Evolutionary conservation across 306 rosid genomes (phyloP).

Genomic region (Vicia sativa): DNA sequence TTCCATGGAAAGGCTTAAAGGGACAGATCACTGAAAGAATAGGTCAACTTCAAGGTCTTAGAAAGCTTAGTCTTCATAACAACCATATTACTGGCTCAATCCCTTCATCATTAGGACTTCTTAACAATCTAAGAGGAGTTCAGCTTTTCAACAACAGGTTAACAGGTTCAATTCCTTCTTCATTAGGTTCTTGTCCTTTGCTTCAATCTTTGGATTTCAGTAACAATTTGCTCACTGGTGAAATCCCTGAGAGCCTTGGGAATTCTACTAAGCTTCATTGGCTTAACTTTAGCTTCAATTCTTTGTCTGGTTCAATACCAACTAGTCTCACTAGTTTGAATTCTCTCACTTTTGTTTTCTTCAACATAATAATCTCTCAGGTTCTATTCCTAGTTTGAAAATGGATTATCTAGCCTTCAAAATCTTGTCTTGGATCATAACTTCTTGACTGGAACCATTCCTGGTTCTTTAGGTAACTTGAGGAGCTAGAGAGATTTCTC

Average conservation of each 20-base stretch:
- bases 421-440: constrained; percentile 60
- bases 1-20: constrained; percentile 81
- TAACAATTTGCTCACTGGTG: constrained; percentile 61
- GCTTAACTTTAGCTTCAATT: constrained; percentile 74
- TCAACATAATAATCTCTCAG: constrained; percentile 75
- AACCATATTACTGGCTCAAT: constrained; percentile 69
- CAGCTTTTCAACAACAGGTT: constrained; percentile 75
- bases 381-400: constrained; percentile 52
- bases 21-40: constrained; percentile 73
- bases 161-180: constrained; percentile 74
- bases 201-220: constrained; percentile 83
- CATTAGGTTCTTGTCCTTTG: constrained; percentile 68
- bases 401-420: constrained; percentile 47
- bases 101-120: constrained; percentile 74
- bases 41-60: constrained; percentile 72
- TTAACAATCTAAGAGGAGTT: constrained; percentile 81
- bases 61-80: constrained; percentile 89
- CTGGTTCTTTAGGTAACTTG: constrained; percentile 57
- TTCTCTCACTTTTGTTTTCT: constrained; percentile 63
- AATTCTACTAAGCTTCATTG: constrained; percentile 73
- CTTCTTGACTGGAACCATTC: constrained; percentile 60
- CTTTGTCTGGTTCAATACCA: constrained; percentile 70
- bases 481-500: constrained; percentile 54
- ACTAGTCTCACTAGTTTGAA: constrained; percentile 42
- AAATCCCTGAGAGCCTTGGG: constrained; percentile 65